phyloP scores from a whole-genome alignment of 2,329 filamentous ascomycete species.

The Exophiala oligosperma region DNA sequence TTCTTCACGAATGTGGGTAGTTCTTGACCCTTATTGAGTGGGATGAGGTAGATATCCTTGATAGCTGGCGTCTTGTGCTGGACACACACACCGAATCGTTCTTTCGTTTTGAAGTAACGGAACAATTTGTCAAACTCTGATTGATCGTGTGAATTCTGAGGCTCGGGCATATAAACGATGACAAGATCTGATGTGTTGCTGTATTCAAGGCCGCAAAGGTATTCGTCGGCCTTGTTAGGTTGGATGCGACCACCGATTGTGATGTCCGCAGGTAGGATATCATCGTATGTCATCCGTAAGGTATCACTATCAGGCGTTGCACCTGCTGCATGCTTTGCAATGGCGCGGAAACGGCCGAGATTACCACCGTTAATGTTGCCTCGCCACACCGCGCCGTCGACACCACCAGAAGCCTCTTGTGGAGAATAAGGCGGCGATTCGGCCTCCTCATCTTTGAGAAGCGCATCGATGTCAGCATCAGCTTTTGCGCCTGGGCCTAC shows the following conservation, averaged over 20 bases:
- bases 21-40: conserved; percentile 69
- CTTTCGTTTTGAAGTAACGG: conserved; percentile 79
- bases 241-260: conserved; percentile 71
- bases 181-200: conserved; percentile 80
- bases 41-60: conserved; percentile 88
- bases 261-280: conserved; percentile 68
- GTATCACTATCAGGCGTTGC: conserved; percentile 54
- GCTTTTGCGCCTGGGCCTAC: conserved; percentile 56
- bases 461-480: conserved; percentile 85
- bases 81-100: conserved; percentile 83
- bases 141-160: conserved; percentile 46
- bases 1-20: conserved; percentile 87
- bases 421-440: conserved; percentile 83
- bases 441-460: conserved; percentile 79
- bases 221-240: conserved; percentile 80
- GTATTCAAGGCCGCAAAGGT: conserved; percentile 83
- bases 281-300: conserved; percentile 59
- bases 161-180: conserved; percentile 69
- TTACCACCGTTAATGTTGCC: conserved; percentile 75
- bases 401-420: conserved; percentile 65
- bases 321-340: conserved; percentile 81
- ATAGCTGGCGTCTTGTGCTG: conserved; percentile 74
- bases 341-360: conserved; percentile 71
- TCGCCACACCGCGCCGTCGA: conserved; percentile 75
- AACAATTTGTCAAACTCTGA: conserved; percentile 74